These are phyloP conservation scores for Linum trigynum DNA, from an alignment of 345 rosid genomes.

Conservation along the genomic window DNA sequence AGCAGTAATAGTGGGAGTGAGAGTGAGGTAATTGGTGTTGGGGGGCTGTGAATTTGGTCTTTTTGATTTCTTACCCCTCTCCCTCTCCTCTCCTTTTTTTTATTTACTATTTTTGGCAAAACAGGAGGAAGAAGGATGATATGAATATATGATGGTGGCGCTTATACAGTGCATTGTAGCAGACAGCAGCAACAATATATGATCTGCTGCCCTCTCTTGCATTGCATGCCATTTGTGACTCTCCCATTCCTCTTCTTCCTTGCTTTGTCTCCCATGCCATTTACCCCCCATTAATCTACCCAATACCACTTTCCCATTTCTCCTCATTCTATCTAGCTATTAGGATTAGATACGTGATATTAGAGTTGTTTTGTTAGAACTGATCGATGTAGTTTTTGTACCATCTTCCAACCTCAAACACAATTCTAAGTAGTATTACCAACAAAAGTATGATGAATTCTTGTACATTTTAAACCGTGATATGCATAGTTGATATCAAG, in stretches of 20 bases:
- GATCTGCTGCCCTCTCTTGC: constrained; percentile 10
- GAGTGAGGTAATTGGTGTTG: constrained; percentile 28
- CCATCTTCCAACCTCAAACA: too few species aligned
- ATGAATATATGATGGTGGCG: not conserved
- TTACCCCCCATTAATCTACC: too few species aligned
- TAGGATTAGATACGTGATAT: too few species aligned
- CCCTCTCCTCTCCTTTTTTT: not conserved
- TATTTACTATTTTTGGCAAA: constrained; percentile 42
- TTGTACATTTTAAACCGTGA: too few species aligned
- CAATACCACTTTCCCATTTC: not conserved
- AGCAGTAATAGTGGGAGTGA: constrained; percentile 14
- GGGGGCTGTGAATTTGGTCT: constrained; percentile 20
- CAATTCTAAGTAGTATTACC: too few species aligned
- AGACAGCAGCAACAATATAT: constrained; percentile 11
- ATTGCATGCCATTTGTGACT: constrained; percentile 51
- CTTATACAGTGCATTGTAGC: too few species aligned
- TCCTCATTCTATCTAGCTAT: too few species aligned
- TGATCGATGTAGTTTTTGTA: too few species aligned
- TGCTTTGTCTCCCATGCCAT: constrained; percentile 16
- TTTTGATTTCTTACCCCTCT: not conserved
- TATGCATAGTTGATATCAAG: too few species aligned
- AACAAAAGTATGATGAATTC: too few species aligned
- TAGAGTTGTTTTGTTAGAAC: too few species aligned
- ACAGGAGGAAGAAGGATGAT: not conserved
- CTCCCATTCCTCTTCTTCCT: constrained; percentile 31